Percentiles rank a stretch among this genome's conserved stretches.
These are phyloP conservation scores for Aspergillus ruber DNA, from an alignment of 2,329 filamentous ascomycete species.

Conservation along the genomic window DNA sequence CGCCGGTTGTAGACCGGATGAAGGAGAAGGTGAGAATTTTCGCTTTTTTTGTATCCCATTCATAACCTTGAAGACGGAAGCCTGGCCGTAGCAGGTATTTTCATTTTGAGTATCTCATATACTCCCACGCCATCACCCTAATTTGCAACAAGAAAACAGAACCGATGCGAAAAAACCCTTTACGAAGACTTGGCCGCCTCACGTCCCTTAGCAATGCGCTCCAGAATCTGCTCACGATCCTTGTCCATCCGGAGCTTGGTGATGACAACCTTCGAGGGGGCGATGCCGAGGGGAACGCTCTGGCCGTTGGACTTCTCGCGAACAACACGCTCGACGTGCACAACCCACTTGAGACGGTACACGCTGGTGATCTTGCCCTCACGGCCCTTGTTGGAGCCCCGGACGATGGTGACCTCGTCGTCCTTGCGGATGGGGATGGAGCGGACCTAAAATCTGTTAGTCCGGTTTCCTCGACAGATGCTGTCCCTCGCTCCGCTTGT, in stretches of 20 bases:
- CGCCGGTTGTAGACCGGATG: neutral
- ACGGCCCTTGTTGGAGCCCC: conserved; percentile 91
- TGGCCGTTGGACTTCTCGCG: conserved; percentile 98
- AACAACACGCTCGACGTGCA: conserved; percentile 94
- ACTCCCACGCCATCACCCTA: conserved; percentile 12
- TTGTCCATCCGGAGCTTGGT: conserved; percentile 90
- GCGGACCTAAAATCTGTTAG: conserved; percentile 60
- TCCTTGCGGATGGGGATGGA: conserved; percentile 97
- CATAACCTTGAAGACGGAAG: conserved; percentile 8
- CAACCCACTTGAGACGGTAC: conserved; percentile 96
- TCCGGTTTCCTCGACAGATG: neutral
- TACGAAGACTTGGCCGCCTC: conserved; percentile 5
- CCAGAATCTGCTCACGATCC: conserved; percentile 45
- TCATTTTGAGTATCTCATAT: conserved; percentile 13
- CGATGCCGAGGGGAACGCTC: conserved; percentile 87
- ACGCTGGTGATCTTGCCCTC: conserved; percentile 98
- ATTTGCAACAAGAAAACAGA: conserved; percentile 39
- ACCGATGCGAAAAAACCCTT: conserved; percentile 18
- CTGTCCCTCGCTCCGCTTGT: neutral
- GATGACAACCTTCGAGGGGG: conserved; percentile 95
- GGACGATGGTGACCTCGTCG: conserved; percentile 87
- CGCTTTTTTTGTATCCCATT: conserved; percentile 8
- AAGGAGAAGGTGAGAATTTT: conserved; percentile 1
- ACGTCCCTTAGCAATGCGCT: conserved; percentile 43
- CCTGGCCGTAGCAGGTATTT: conserved; percentile 13